Conservation (phyloP, 352 stramenopile genomes). For the Pythium coloratum region DNA sequence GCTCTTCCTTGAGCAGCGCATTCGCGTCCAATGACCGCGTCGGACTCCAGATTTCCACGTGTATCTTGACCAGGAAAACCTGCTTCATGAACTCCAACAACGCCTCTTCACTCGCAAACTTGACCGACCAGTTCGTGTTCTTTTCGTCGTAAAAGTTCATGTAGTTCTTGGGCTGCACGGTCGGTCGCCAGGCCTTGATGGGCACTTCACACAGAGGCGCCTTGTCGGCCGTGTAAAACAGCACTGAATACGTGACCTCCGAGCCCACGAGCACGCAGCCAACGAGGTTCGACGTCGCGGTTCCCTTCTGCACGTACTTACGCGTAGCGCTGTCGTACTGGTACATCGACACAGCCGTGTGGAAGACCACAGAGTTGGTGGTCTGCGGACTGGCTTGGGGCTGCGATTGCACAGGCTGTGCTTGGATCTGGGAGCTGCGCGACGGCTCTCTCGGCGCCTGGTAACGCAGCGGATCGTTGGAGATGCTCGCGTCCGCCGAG, state of each 20-base stretch:
- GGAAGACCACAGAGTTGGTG: conserved; percentile 51
- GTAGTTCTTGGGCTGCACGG: conserved; percentile 74
- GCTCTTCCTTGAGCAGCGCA: conserved; percentile 22
- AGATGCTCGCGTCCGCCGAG: conserved; percentile 24
- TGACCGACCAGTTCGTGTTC: conserved; percentile 71
- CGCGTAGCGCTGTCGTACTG: conserved; percentile 60
- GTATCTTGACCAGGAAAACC: conserved; percentile 75
- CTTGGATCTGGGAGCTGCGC: conserved; percentile 25
- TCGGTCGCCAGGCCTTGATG: conserved; percentile 60
- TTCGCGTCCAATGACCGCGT: conserved; percentile 27
- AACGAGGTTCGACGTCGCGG: conserved; percentile 42
- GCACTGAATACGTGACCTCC: conserved; percentile 63
- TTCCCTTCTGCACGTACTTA: conserved; percentile 62
- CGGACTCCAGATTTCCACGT: conserved; percentile 70
- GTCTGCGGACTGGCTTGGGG: conserved; percentile 23
- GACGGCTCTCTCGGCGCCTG: conserved; percentile 64
- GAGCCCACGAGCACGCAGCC: conserved; percentile 74
- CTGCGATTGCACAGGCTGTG: conserved; percentile 25
- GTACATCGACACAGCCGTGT: conserved; percentile 67
- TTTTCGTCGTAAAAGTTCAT: conserved; percentile 86
- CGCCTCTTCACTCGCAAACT: conserved; percentile 62
- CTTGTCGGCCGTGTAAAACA: conserved; percentile 79
- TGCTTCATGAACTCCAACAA: conserved; percentile 67
- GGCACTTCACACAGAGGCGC: conserved; percentile 59
- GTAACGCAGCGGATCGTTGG: conserved; percentile 75